Conservation (phyloP, 2,329 filamentous ascomycete genomes). For the Leptosphaerulina australis region DNA sequence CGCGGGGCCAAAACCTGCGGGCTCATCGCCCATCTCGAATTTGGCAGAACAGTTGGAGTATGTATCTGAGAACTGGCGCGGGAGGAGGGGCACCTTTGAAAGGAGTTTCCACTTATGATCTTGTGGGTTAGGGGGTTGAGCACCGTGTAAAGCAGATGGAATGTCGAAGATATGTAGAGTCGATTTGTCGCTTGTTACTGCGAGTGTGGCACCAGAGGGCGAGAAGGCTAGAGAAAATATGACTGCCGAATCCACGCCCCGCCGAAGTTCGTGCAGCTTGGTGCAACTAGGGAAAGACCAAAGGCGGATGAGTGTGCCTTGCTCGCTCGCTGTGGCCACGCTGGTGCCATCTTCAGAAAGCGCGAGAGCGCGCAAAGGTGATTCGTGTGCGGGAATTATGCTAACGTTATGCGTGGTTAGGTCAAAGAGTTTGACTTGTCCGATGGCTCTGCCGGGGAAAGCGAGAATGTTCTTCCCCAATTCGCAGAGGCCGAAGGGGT, state of each 20-base stretch:
- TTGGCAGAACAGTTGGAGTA: conserved; percentile 83
- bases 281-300: conserved; percentile 82
- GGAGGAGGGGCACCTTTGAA: conserved; percentile 81
- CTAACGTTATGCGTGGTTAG: conserved; percentile 79
- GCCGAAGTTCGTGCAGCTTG: conserved; percentile 80
- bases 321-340: conserved; percentile 88
- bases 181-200: conserved; percentile 94
- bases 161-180: conserved; percentile 90
- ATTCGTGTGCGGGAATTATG: conserved; percentile 90
- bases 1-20: conserved; percentile 41
- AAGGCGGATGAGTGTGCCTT: conserved; percentile 87
- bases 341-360: conserved; percentile 80
- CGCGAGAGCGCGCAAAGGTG: conserved; percentile 76
- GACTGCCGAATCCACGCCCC: conserved; percentile 85
- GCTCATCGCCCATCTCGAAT: conserved; percentile 84
- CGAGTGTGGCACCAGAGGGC: conserved; percentile 77
- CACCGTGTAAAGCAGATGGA: conserved; percentile 57
- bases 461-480: conserved; percentile 75
- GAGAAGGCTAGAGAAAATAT: conserved; percentile 90
- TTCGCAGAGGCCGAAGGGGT: conserved; percentile 79
- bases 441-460: conserved; percentile 84
- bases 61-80: conserved; percentile 83
- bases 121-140: conserved; percentile 24
- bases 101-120: conserved; percentile 79
- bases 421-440: conserved; percentile 89